phyloP scores from a whole-genome alignment of 768 basidiomycete genomes.

The Trametes cubensis region DNA sequence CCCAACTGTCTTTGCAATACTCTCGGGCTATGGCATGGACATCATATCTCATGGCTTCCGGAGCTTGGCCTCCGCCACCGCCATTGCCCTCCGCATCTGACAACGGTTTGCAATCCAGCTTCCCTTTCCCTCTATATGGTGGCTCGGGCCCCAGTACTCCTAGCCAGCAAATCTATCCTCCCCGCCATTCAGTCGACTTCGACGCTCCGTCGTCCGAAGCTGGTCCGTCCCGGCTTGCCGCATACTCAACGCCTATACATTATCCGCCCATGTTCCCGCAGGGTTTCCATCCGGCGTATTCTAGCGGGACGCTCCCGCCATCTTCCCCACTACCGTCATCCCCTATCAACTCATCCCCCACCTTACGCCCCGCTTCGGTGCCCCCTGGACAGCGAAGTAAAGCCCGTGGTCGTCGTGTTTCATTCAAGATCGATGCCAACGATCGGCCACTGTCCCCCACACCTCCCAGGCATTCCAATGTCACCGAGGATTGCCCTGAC shows the following conservation, averaged over 20 bases:
- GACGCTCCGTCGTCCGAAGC: conserved; percentile 36
- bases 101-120: conserved; percentile 5
- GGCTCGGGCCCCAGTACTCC: conserved; percentile 27
- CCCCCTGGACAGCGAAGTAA: conserved; percentile 48
- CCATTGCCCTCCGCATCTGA: conserved; percentile 28
- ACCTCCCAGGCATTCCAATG: conserved; percentile 3
- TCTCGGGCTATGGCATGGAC: conserved; percentile 36
- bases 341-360: conserved; percentile 32
- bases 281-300: conserved; percentile 47
- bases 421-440: conserved; percentile 48
- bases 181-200: conserved; percentile 23
- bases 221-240: conserved; percentile 23
- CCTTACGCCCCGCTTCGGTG: conserved; percentile 21
- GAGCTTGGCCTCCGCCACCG: conserved; percentile 26
- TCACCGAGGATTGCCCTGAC: background rate
- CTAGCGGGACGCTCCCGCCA: conserved; percentile 53
- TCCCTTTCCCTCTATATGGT: conserved; percentile 18
- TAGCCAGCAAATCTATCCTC: conserved; percentile 20
- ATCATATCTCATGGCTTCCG: conserved; percentile 40
- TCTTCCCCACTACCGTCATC: conserved; percentile 49
- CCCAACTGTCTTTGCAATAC: background rate
- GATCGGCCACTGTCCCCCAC: conserved; percentile 23
- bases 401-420: conserved; percentile 58
- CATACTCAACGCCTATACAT: conserved; percentile 42
- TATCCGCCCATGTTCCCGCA: conserved; percentile 41